Evolutionary conservation across 805 yeast genomes (phyloP), one percentile per base, ranked within the genome.

Genomic region (Starmerella geochares): DNA sequence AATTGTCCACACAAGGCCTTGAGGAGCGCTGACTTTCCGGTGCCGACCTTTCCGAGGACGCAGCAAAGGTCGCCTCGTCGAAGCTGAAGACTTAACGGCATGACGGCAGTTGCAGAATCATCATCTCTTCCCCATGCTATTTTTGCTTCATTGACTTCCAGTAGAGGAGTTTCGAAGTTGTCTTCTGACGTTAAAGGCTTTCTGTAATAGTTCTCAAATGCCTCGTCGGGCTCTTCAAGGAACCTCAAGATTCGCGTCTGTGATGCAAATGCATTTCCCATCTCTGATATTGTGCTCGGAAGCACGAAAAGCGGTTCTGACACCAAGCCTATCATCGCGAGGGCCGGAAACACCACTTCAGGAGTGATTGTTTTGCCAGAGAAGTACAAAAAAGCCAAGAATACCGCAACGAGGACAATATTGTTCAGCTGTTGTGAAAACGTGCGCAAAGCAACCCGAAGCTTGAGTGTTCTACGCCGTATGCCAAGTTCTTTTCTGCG

Each of bases 1-100:
- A 86, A 71, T 58, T 86, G 88, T 55, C 94, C 94, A 43, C 86
- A 68, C 28, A 87, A 67, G 16, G 90, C 77, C 65, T 83, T 86
- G 50, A 86, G 71, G 29, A 88, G 70, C 1, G 94, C 83, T 14
- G 94, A 81, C 62, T 88, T 88, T 56, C 96, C 97, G 17, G 84
- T 71, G 29, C 96, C 97, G 46, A 90, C 96, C 58, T 76, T 77
- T 29, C 96, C 96, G 29, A 87, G 86, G 55, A 88, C 75, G 68
- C 96, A 88, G 53, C 80, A 77, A 56, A 88, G 71, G 53, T 85
- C 83, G 50, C 92, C 94, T 59, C 83, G 83, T 46, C 71, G 74
- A 10, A 87, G 82, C 20, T 60, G 65, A 51, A 84, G 76, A 58
- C 78, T 77, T 45, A 86, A 75, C 56, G 79, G 70, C 52, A 76